These are phyloP conservation scores for Isabelozyma heimii DNA, from an alignment of 805 yeast genomes.

Conservation along the genomic window DNA sequence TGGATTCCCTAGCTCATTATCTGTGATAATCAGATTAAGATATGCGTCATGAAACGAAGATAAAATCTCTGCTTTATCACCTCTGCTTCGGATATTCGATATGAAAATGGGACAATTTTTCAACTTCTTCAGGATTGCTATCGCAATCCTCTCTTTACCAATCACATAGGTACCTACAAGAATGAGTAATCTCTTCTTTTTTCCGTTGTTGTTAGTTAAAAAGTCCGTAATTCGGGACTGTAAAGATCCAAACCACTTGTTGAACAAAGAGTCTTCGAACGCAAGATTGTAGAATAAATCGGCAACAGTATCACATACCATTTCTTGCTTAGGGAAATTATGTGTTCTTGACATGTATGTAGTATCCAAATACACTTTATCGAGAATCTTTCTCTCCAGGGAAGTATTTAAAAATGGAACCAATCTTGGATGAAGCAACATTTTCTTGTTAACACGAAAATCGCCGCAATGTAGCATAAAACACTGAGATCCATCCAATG, in stretches of 20 bases:
- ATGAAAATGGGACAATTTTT: slow-evolving; percentile 53
- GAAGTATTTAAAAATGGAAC: slow-evolving; percentile 13
- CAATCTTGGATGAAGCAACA: slow-evolving; percentile 41
- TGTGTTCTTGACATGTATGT: slow-evolving; percentile 79
- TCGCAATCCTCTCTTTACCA: slow-evolving; percentile 87
- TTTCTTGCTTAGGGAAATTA: slow-evolving; percentile 73
- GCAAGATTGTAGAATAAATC: slow-evolving; percentile 45
- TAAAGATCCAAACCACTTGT: slow-evolving; percentile 30
- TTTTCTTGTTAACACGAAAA: slow-evolving; percentile 64
- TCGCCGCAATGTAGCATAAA: slow-evolving; percentile 86
- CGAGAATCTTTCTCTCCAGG: slow-evolving; percentile 24
- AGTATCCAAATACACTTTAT: slow-evolving; percentile 80
- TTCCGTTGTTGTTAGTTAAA: slow-evolving; percentile 5
- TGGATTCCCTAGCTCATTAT: slow-evolving; percentile 37
- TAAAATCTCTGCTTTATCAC: slow-evolving; percentile 40
- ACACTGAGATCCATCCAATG: slow-evolving; percentile 16
- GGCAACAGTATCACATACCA: slow-evolving; percentile 62
- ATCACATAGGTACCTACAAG: slow-evolving; percentile 87
- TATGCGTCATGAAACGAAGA: slow-evolving; percentile 45
- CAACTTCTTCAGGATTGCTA: slow-evolving; percentile 54
- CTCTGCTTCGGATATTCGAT: slow-evolving; percentile 43
- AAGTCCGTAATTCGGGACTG: slow-evolving; percentile 43
- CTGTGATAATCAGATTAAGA: slow-evolving; percentile 25
- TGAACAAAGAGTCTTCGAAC: slow-evolving; percentile 24
- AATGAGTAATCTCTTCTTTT: slow-evolving; percentile 46